phyloP scores from a whole-genome alignment of 169 alveolate genomes.

The Plasmodium relictum region DNA sequence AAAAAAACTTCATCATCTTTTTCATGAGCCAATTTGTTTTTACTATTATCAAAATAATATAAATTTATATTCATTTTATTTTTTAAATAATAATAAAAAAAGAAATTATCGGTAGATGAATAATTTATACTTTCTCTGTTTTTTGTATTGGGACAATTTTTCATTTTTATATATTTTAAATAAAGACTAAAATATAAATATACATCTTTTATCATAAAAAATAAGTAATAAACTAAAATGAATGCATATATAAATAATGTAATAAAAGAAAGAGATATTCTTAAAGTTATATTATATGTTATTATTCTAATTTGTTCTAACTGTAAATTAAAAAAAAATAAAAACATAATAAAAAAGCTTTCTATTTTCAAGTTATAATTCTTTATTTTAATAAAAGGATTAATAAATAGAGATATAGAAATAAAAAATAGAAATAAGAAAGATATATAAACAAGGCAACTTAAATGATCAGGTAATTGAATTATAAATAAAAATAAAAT shows the following conservation, averaged over 20 bases:
- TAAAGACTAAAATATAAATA: slow-evolving; percentile 33
- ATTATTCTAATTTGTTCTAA: slow-evolving; percentile 69
- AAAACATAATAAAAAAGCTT: slow-evolving; percentile 58
- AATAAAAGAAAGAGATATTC: slow-evolving; percentile 35
- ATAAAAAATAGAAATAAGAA: slow-evolving; percentile 59
- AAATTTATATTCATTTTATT: slow-evolving; percentile 24
- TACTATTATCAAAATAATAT: neutral
- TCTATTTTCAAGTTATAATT: slow-evolving; percentile 30
- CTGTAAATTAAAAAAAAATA: slow-evolving; percentile 75
- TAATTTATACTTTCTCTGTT: neutral
- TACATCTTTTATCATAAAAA: slow-evolving; percentile 71
- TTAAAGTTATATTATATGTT: slow-evolving; percentile 50
- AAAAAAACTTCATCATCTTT: neutral
- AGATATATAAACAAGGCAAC: slow-evolving; percentile 34
- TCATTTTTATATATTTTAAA: slow-evolving; percentile 13
- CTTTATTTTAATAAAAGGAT: slow-evolving; percentile 40
- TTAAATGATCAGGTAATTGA: slow-evolving; percentile 43
- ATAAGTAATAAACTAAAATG: slow-evolving; percentile 58
- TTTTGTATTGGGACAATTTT: neutral
- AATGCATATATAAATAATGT: slow-evolving; percentile 63
- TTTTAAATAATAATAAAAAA: slow-evolving; percentile 46
- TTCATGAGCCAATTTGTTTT: neutral
- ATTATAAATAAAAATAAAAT: slow-evolving; percentile 54
- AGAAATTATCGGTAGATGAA: slow-evolving; percentile 1
- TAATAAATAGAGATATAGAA: slow-evolving; percentile 29